Conservation (phyloP, 2,329 filamentous ascomycete species). For the Zasmidium cellare region DNA sequence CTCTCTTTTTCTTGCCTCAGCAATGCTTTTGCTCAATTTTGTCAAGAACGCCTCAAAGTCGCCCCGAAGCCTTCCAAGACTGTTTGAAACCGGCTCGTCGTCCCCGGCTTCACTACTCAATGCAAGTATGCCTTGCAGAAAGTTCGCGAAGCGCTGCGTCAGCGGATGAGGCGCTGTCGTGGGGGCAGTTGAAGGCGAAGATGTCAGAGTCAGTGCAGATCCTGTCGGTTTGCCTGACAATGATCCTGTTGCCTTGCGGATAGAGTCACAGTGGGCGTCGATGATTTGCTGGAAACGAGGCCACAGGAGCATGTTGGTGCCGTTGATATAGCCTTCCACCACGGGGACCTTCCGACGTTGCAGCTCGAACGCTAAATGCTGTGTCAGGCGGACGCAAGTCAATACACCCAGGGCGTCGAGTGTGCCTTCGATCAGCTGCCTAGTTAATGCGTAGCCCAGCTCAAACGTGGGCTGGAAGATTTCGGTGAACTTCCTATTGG, state of each 20-base stretch:
- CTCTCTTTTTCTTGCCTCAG: slow-evolving; percentile 76
- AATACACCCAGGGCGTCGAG: slow-evolving; percentile 84
- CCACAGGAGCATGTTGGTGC: slow-evolving; percentile 94
- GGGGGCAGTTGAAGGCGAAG: slow-evolving; percentile 58
- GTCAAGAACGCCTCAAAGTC: slow-evolving; percentile 84
- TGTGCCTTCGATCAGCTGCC: slow-evolving; percentile 71
- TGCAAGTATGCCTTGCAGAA: slow-evolving; percentile 78
- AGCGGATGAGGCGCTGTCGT: slow-evolving; percentile 85
- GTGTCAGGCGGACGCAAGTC: slow-evolving; percentile 89
- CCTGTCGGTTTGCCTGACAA: slow-evolving; percentile 51
- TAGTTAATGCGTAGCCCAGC: slow-evolving; percentile 77
- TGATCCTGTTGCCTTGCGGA: slow-evolving; percentile 60
- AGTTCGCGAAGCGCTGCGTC: slow-evolving; percentile 93
- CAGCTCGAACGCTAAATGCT: slow-evolving; percentile 90
- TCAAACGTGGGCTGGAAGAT: slow-evolving; percentile 88
- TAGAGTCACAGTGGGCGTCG: slow-evolving; percentile 86
- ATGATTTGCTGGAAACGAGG: slow-evolving; percentile 92
- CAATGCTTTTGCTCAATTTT: slow-evolving; percentile 73
- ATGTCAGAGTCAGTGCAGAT: slow-evolving; percentile 56
- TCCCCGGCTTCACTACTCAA: slow-evolving; percentile 90
- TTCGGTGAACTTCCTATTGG: slow-evolving; percentile 80
- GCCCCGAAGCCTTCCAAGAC: slow-evolving; percentile 70
- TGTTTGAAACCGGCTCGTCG: slow-evolving; percentile 86
- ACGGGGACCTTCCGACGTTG: slow-evolving; percentile 88
- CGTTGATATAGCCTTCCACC: slow-evolving; percentile 89